These are phyloP conservation scores for Picea abies DNA, from an alignment of 83 land plant species.

Conservation along the genomic window DNA sequence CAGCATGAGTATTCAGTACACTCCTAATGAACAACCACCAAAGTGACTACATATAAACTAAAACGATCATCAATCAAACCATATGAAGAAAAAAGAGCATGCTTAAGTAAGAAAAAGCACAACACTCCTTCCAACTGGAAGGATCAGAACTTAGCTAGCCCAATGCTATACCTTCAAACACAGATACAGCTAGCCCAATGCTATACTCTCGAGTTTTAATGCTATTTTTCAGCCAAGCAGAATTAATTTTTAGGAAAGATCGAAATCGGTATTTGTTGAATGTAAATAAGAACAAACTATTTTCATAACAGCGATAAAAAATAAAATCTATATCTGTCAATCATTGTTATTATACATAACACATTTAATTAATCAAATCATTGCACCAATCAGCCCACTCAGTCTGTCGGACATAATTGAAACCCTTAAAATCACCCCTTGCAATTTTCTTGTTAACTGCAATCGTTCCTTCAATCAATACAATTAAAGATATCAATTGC, in stretches of 20 bases:
- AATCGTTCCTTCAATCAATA: background rate
- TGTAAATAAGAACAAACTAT: no score
- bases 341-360: no score
- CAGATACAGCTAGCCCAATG: background rate
- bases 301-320: no score
- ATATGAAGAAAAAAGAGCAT: background rate
- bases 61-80: background rate
- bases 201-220: background rate
- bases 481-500: background rate
- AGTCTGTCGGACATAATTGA: background rate
- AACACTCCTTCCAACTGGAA: background rate
- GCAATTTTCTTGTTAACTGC: background rate
- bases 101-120: background rate
- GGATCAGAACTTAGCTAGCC: background rate
- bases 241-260: background rate
- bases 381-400: no score
- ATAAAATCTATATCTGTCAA: no score
- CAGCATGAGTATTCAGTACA: background rate
- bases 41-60: background rate
- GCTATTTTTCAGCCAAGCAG: background rate
- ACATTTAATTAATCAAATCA: no score
- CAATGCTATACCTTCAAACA: background rate
- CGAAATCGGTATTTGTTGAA: no score
- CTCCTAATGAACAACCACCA: background rate
- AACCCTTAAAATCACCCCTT: background rate